phyloP scores from a whole-genome alignment of 1,139 yeast genomes.

The Trichomonascaceae sp. region DNA sequence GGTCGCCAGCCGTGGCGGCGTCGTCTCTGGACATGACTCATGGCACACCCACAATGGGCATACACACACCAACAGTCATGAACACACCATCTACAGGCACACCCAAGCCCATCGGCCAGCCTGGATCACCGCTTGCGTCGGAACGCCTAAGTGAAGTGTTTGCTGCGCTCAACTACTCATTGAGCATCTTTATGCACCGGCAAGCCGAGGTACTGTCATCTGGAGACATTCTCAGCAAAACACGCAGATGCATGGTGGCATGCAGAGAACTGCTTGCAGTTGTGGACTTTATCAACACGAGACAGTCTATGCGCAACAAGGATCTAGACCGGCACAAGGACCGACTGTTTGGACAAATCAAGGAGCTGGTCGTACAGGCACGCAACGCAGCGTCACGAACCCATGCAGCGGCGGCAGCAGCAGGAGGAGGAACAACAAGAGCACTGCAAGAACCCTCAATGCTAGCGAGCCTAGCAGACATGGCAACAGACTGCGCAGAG shows the following conservation, averaged over 20 bases:
- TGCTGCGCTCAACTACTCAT: conserved; percentile 52
- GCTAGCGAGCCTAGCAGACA: conserved; percentile 1
- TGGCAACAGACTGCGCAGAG: conserved; percentile 23
- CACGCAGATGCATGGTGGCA: conserved; percentile 30
- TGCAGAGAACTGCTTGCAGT: conserved; percentile 30
- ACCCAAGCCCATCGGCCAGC: too few relatives aligned
- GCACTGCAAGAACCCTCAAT: conserved; percentile 4
- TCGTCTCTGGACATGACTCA: too few relatives aligned
- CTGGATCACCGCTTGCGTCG: conserved; percentile 53
- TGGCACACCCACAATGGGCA: too few relatives aligned
- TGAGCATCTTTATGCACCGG: conserved; percentile 35
- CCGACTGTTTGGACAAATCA: conserved; percentile 22
- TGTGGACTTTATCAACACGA: conserved; percentile 22
- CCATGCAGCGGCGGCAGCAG: background rate
- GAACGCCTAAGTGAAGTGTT: conserved; percentile 65
- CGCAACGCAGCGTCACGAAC: conserved; percentile 2
- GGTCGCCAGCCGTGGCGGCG: too few relatives aligned
- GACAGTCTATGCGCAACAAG: conserved; percentile 18
- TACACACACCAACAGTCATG: too few relatives aligned
- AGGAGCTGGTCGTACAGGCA: conserved; percentile 17
- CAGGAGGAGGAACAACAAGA: conserved; percentile 6
- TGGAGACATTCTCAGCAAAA: conserved; percentile 23
- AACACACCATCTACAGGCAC: too few relatives aligned
- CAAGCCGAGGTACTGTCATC: conserved; percentile 16
- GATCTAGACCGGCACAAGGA: conserved; percentile 27